Conservation (phyloP, 768 basidiomycete genomes). For the Pulveroboletus ravenelii region DNA sequence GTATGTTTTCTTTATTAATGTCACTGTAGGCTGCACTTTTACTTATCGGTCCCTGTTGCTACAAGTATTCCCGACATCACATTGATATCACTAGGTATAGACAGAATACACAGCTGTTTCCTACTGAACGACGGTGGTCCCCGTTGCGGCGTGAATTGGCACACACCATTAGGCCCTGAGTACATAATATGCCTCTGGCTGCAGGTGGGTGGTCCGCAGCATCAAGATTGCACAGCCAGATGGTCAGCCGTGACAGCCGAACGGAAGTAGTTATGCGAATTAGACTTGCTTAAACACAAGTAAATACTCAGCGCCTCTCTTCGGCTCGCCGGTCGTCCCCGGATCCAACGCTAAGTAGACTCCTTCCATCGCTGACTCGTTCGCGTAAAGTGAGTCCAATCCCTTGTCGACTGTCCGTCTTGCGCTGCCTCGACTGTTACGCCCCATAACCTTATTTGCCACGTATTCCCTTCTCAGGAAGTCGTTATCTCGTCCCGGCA, state of each 20-base stretch:
- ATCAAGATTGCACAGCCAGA: neutral
- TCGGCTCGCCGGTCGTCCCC: neutral
- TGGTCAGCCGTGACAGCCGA: neutral
- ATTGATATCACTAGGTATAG: slow-evolving; percentile 27
- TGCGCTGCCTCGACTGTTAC: neutral
- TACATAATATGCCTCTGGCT: neutral
- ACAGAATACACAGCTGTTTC: slow-evolving; percentile 18
- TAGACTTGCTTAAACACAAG: slow-evolving; percentile 27
- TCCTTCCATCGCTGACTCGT: neutral
- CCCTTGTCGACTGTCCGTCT: neutral
- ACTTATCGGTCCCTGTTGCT: slow-evolving; percentile 30
- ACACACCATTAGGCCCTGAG: neutral
- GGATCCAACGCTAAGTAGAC: neutral
- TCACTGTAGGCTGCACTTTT: slow-evolving; percentile 22
- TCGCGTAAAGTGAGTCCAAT: neutral
- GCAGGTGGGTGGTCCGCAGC: no score
- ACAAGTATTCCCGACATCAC: slow-evolving; percentile 28
- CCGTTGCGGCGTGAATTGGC: neutral
- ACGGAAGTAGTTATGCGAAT: slow-evolving; percentile 14
- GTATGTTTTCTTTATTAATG: slow-evolving; percentile 25
- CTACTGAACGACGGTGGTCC: slow-evolving; percentile 13
- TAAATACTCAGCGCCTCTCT: slow-evolving; percentile 15
- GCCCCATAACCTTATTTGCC: no score
- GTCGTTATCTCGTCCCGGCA: slow-evolving; percentile 7
- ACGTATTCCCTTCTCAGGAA: slow-evolving; percentile 11